Percentiles rank a stretch among this genome's conserved stretches.
Conservation (phyloP, 1,284 basidiomycete genomes). For the Tilletia caries region DNA sequence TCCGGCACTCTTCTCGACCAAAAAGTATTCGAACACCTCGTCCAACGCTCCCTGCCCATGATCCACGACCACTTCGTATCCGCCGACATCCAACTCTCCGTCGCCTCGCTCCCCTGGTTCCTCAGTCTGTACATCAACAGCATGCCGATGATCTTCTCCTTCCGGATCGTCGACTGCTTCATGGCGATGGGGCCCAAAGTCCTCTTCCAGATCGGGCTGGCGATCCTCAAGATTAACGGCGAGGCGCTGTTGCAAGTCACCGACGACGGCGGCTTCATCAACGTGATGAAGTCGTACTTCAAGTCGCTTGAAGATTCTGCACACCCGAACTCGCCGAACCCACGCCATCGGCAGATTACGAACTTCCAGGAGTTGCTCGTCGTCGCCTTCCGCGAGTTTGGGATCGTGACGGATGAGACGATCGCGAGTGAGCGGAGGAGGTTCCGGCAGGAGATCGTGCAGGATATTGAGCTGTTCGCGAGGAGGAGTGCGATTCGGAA, state of each 20-base stretch:
- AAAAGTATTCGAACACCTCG: slow-evolving; percentile 95
- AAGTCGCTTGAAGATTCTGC: slow-evolving; percentile 88
- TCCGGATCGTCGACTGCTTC: slow-evolving; percentile 97
- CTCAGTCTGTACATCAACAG: slow-evolving; percentile 86
- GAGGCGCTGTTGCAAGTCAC: slow-evolving; percentile 89
- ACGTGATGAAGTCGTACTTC: slow-evolving; percentile 69
- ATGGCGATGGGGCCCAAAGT: slow-evolving; percentile 99
- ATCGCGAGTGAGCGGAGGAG: slow-evolving; percentile 81
- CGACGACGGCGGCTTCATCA: slow-evolving; percentile 95
- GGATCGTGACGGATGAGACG: slow-evolving; percentile 89
- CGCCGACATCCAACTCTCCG: slow-evolving; percentile 93
- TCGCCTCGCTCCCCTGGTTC: slow-evolving; percentile 98
- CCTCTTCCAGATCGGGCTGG: slow-evolving; percentile 88
- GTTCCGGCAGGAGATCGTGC: slow-evolving; percentile 84
- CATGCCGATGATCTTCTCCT: slow-evolving; percentile 98
- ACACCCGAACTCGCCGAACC: slow-evolving; percentile 82
- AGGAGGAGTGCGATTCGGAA: slow-evolving; percentile 92
- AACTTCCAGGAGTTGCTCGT: slow-evolving; percentile 87
- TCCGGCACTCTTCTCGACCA: slow-evolving; percentile 97
- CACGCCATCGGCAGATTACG: slow-evolving; percentile 87
- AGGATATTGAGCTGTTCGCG: slow-evolving; percentile 90
- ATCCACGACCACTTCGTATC: slow-evolving; percentile 88
- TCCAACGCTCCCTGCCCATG: slow-evolving; percentile 68
- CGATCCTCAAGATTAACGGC: slow-evolving; percentile 97
- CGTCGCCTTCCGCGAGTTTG: slow-evolving; percentile 72